Conservation (phyloP, 2,329 filamentous ascomycete genomes). For the Pyrenophora tritici-repentis region DNA sequence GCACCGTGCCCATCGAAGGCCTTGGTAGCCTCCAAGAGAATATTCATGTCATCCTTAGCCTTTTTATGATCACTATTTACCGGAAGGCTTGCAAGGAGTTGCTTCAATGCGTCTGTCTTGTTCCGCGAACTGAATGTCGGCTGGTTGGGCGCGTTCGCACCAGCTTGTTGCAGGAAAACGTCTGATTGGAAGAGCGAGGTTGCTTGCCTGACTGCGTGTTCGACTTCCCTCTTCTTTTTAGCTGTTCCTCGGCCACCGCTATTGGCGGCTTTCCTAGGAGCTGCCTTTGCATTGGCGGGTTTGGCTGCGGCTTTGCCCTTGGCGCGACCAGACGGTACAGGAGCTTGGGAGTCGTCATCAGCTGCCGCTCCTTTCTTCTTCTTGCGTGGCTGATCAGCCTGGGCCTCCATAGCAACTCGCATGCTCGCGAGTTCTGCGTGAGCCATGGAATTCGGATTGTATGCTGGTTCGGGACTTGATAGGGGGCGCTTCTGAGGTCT, state of each 20-base stretch:
- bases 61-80: conserved; percentile 38
- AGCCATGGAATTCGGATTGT: conserved; percentile 20
- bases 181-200: conserved; percentile 36
- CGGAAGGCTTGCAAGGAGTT: conserved; percentile 49
- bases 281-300: conserved; percentile 3
- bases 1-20: conserved; percentile 49
- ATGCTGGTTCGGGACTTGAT: conserved; percentile 19
- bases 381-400: conserved; percentile 26
- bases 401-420: conserved; percentile 36
- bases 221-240: conserved; percentile 24
- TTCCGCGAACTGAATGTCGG: conserved; percentile 28
- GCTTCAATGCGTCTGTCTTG: conserved; percentile 46
- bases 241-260: conserved; percentile 9
- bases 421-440: conserved; percentile 38
- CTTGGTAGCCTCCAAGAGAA: conserved; percentile 47
- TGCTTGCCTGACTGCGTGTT: conserved; percentile 25
- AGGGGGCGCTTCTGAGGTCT: conserved; percentile 21
- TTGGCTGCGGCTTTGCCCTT: conserved; percentile 12
- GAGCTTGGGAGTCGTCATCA: conserved; percentile 2
- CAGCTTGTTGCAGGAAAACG: conserved; percentile 42
- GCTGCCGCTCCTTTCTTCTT: conserved; percentile 19
- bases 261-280: background rate
- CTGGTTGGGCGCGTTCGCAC: conserved; percentile 25
- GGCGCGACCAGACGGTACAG: background rate
- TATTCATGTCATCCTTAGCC: conserved; percentile 43